These are phyloP conservation scores for Hydnomerulius pinastri DNA, from an alignment of 768 basidiomycete genomes.

Conservation along the genomic window DNA sequence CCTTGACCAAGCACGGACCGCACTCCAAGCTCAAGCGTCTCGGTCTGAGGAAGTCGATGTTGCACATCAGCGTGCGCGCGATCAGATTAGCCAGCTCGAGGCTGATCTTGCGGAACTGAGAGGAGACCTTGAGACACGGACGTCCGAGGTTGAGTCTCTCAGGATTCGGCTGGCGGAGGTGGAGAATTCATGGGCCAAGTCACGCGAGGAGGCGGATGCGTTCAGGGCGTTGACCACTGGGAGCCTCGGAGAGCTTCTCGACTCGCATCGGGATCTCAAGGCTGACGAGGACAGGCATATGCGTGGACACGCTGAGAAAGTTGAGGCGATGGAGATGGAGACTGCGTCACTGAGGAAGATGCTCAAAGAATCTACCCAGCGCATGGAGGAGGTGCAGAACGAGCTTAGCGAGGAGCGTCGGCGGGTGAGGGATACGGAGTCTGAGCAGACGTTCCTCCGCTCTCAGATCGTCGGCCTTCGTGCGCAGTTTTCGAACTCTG, in stretches of 20 bases:
- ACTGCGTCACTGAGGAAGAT: conserved; percentile 72
- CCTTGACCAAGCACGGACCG: conserved; percentile 80
- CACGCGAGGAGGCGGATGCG: conserved; percentile 90
- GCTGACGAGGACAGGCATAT: conserved; percentile 78
- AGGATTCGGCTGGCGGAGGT: conserved; percentile 70
- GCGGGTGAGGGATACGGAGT: conserved; percentile 62
- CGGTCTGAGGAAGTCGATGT: conserved; percentile 80
- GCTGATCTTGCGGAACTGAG: conserved; percentile 76
- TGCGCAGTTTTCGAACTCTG: conserved; percentile 65
- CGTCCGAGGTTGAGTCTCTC: conserved; percentile 71
- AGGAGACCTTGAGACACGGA: conserved; percentile 77
- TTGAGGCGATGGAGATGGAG: conserved; percentile 80
- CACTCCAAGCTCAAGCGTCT: conserved; percentile 72
- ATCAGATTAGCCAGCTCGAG: conserved; percentile 71
- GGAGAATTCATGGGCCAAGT: conserved; percentile 90
- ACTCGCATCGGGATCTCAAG: conserved; percentile 83
- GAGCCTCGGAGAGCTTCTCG: conserved; percentile 81
- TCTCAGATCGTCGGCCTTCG: conserved; percentile 77
- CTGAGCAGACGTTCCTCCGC: conserved; percentile 62
- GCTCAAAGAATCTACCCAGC: conserved; percentile 75
- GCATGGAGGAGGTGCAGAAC: conserved; percentile 66
- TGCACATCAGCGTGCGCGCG: conserved; percentile 68
- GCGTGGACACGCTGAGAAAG: conserved; percentile 80
- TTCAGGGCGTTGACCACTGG: conserved; percentile 86
- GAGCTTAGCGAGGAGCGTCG: conserved; percentile 70